Conservation (phyloP, 495 filamentous ascomycete species). For the Bacidia gigantensis region DNA sequence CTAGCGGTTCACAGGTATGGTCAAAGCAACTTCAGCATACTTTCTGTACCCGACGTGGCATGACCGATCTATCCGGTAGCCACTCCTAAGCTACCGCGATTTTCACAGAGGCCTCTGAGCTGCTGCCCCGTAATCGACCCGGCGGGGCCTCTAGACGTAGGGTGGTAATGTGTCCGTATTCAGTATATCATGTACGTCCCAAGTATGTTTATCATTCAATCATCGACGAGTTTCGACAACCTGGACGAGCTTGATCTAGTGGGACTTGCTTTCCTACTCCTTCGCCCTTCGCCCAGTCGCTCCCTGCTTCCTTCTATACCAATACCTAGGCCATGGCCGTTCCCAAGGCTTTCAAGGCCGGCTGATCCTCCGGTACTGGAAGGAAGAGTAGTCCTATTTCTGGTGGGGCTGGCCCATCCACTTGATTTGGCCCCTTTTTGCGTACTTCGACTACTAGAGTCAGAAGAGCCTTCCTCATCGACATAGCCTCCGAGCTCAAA, state of each 20-base stretch:
- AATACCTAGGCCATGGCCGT: conserved; percentile 13
- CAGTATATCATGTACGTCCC: not conserved
- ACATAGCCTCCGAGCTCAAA: conserved; percentile 11
- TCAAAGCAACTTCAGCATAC: too few relatives aligned
- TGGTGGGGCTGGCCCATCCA: conserved; percentile 42
- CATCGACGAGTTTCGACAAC: conserved; percentile 1
- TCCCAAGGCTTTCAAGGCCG: conserved; percentile 28
- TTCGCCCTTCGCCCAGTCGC: conserved; percentile 2
- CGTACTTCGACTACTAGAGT: conserved; percentile 38
- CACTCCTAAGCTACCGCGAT: too few relatives aligned
- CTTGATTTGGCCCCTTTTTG: conserved; percentile 39
- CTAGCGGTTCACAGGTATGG: too few relatives aligned
- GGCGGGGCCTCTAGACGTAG: too few relatives aligned
- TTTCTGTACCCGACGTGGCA: too few relatives aligned
- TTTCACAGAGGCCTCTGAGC: too few relatives aligned
- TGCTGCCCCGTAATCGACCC: too few relatives aligned
- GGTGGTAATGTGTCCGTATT: not conserved
- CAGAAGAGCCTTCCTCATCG: conserved; percentile 25
- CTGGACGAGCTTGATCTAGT: not conserved
- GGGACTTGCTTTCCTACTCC: conserved; percentile 1
- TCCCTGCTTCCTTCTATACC: conserved; percentile 13
- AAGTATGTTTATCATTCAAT: not conserved
- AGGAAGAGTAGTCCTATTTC: conserved; percentile 5
- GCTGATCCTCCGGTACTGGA: not conserved
- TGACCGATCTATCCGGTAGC: too few relatives aligned